Conservation (phyloP, 208 protist genomes). For the Naegleria gruberi region DNA sequence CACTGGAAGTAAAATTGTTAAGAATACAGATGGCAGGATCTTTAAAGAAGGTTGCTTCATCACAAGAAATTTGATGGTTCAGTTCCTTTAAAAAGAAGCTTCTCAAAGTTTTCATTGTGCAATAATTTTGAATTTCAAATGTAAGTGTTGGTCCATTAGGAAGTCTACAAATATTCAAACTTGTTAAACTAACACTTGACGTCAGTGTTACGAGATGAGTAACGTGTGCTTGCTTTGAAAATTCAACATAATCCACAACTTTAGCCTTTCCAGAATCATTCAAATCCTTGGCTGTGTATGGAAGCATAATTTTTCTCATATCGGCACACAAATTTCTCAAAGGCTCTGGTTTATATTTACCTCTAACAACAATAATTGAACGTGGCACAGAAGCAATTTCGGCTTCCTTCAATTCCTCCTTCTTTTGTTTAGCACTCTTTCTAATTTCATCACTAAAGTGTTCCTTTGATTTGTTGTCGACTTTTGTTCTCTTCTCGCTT, state of each 20-base stretch:
- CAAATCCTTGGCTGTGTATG: constrained; percentile 12
- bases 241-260: not conserved
- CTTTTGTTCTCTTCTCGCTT: not conserved
- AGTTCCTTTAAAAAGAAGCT: not conserved
- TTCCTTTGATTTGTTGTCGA: not conserved
- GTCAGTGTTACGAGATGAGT: not conserved
- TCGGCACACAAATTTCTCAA: not conserved
- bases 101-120: not conserved
- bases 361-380: not conserved
- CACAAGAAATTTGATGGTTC: not conserved
- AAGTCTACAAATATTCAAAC: not conserved
- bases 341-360: not conserved
- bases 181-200: not conserved
- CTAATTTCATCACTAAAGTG: not conserved
- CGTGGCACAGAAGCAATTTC: not conserved
- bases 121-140: not conserved
- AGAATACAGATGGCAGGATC: not conserved
- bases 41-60: not conserved
- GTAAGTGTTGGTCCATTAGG: not conserved
- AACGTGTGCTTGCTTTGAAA: not conserved
- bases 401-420: not conserved
- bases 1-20: not conserved
- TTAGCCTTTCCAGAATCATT: not conserved
- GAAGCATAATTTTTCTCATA: constrained; percentile 1
- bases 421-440: not conserved